Percentiles rank a stretch among this genome's conserved stretches.
These are phyloP conservation scores for Senna siamea DNA, from an alignment of 306 rosid genomes.

Conservation along the genomic window DNA sequence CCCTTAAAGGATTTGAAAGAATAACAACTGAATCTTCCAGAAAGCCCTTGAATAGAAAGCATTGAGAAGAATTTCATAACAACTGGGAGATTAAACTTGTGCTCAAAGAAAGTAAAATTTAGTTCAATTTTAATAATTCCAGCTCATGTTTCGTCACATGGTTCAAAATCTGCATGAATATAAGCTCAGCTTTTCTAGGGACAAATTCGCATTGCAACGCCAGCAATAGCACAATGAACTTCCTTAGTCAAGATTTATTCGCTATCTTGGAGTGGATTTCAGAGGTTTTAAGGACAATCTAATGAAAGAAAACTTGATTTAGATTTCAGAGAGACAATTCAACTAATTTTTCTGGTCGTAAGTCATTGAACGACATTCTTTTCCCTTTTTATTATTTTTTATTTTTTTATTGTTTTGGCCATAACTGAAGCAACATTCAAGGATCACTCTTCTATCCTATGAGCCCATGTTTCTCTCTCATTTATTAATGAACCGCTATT, in stretches of 20 bases:
- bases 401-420: not conserved
- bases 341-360: not conserved
- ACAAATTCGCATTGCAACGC: not conserved
- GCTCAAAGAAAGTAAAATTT: not conserved
- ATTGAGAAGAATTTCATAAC: not conserved
- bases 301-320: not conserved
- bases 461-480: not conserved
- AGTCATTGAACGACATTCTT: not conserved
- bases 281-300: not conserved
- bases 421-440: not conserved
- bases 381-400: not conserved
- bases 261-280: not conserved
- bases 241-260: not conserved
- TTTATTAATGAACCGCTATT: not conserved
- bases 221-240: not conserved
- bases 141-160: not conserved
- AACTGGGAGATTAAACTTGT: not conserved
- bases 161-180: not conserved
- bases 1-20: not conserved
- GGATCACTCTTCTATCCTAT: not conserved
- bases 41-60: not conserved
- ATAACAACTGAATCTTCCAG: not conserved
- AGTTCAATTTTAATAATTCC: not conserved
- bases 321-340: not conserved
- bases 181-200: not conserved